Conservation (phyloP, 495 filamentous ascomycete genomes). For the Melanomma pulvis-pyrius region DNA sequence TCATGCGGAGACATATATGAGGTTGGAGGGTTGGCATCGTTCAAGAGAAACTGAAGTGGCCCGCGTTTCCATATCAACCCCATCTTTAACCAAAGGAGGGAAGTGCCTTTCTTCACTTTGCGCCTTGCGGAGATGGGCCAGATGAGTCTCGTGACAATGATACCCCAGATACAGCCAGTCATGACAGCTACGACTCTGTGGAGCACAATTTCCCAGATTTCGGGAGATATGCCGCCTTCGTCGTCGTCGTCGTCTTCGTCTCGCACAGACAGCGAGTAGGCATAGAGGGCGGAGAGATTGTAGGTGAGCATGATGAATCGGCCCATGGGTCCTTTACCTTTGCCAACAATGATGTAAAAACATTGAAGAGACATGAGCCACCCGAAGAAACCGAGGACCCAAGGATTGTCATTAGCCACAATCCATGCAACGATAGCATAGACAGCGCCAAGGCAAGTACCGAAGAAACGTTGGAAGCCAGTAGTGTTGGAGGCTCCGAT, state of each 20-base stretch:
- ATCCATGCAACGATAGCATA: constrained; percentile 79
- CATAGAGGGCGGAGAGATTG: constrained; percentile 94
- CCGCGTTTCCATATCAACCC: constrained; percentile 96
- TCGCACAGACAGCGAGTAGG: constrained; percentile 80
- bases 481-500: constrained; percentile 94
- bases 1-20: constrained; percentile 82
- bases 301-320: constrained; percentile 84
- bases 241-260: constrained; percentile 74
- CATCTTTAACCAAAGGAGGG: constrained; percentile 88
- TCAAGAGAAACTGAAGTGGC: constrained; percentile 74
- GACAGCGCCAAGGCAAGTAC: constrained; percentile 79
- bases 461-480: constrained; percentile 80
- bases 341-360: constrained; percentile 84
- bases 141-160: constrained; percentile 84
- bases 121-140: constrained; percentile 89
- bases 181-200: constrained; percentile 89
- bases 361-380: constrained; percentile 79
- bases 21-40: constrained; percentile 40
- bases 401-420: constrained; percentile 68
- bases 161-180: constrained; percentile 85
- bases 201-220: constrained; percentile 85
- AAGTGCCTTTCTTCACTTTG: constrained; percentile 84
- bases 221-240: constrained; percentile 81
- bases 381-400: constrained; percentile 73
- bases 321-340: constrained; percentile 84